These are phyloP conservation scores for Mikania micrantha DNA, from an alignment of 129 eudicot genomes.

Conservation along the genomic window DNA sequence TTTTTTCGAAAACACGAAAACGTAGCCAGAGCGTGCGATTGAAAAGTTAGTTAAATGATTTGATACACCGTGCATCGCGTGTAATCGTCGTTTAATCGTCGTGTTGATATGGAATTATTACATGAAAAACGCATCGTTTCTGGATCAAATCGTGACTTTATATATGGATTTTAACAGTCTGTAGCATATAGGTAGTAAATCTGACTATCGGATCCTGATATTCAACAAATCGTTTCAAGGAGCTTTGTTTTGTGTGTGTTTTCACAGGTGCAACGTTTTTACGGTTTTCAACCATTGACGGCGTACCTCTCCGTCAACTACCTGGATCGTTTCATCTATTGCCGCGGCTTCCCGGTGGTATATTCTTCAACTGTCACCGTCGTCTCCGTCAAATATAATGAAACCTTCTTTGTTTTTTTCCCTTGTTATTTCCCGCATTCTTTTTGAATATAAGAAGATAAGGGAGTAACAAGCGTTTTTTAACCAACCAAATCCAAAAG, in stretches of 20 bases:
- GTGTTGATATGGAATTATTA: conserved; percentile 2
- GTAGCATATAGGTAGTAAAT: neutral
- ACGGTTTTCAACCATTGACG: conserved; percentile 81
- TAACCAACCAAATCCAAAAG: neutral
- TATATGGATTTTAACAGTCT: neutral
- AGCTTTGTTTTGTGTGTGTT: neutral
- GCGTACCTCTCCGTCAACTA: conserved; percentile 92
- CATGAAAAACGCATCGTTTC: neutral
- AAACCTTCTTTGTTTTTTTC: neutral
- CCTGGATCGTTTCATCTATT: conserved; percentile 70
- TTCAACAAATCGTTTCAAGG: neutral
- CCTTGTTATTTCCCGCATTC: neutral
- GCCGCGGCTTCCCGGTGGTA: conserved; percentile 72
- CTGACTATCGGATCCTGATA: neutral
- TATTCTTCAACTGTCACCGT: conserved; percentile 9
- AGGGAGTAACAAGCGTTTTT: neutral
- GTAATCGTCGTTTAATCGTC: neutral
- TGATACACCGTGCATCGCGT: neutral
- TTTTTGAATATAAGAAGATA: neutral
- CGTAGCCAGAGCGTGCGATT: neutral
- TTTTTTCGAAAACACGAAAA: neutral
- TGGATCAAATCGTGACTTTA: no score
- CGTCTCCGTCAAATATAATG: neutral
- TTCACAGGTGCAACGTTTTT: conserved; percentile 65
- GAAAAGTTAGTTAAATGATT: conserved; percentile 4